Evolutionary conservation across 2,329 filamentous ascomycete genomes (phyloP).

Genomic region (Fusarium marasasianum): DNA sequence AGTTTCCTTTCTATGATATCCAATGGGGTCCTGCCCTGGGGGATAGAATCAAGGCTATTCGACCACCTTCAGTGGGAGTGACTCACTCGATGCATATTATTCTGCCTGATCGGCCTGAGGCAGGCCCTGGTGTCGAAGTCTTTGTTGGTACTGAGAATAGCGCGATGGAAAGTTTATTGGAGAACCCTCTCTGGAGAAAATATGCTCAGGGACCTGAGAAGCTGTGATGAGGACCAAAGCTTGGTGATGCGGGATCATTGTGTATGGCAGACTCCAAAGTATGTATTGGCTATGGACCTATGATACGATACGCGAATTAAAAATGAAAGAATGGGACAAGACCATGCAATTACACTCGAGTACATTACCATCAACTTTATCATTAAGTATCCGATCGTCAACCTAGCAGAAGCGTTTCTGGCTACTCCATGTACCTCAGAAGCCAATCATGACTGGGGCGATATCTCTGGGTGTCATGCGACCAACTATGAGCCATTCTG

Average conservation of each 20-base stretch:
- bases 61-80: neutral
- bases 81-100: conserved; percentile 10
- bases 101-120: neutral
- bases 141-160: conserved; percentile 5
- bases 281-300: rapidly evolving
- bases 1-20: conserved; percentile 12
- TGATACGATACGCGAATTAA: neutral
- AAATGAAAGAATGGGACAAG: too few species aligned
- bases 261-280: too few species aligned
- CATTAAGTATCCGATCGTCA: too few species aligned
- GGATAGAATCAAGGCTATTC: neutral
- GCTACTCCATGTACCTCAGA: too few species aligned
- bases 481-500: too few species aligned
- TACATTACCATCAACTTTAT: too few species aligned
- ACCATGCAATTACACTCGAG: too few species aligned
- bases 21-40: conserved; percentile 10
- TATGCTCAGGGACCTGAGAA: neutral
- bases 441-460: too few species aligned
- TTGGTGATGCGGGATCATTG: rapidly evolving
- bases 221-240: neutral
- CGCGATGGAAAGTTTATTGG: neutral
- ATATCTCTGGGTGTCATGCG: neutral
- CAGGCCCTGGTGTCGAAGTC: neutral
- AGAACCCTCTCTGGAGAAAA: neutral
- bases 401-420: too few species aligned